Conservation (phyloP, 1,284 basidiomycete genomes). For the Marasmius fiardii region DNA sequence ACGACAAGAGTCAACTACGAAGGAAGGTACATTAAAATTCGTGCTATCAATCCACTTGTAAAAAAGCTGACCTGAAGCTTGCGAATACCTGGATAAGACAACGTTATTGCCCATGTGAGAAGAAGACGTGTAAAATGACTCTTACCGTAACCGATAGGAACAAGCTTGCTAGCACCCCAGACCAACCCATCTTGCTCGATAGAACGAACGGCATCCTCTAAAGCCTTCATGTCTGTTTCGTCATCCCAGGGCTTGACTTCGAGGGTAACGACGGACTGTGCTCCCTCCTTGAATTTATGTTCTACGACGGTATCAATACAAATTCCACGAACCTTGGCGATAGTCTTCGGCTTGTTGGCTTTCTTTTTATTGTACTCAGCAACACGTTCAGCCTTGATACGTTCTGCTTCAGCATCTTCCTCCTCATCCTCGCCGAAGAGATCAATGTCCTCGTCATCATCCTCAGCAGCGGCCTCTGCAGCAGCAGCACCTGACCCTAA, state of each 20-base stretch:
- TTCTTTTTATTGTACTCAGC: conserved; percentile 94
- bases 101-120: conserved; percentile 3
- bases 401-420: conserved; percentile 91
- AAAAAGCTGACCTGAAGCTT: conserved; percentile 81
- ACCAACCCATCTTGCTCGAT: conserved; percentile 91
- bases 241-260: conserved; percentile 99
- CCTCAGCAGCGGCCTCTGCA: conserved; percentile 53
- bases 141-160: conserved; percentile 87
- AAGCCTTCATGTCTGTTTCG: conserved; percentile 92
- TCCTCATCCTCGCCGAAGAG: conserved; percentile 93
- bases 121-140: conserved; percentile 1
- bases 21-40: neutral
- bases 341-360: conserved; percentile 85
- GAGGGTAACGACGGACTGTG: conserved; percentile 88
- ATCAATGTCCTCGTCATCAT: conserved; percentile 91
- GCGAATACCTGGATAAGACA: conserved; percentile 43
- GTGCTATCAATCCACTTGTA: neutral
- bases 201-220: conserved; percentile 84
- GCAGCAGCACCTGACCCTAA: conserved; percentile 44
- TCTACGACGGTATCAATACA: neutral
- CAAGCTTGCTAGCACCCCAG: conserved; percentile 91
- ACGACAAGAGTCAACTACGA: conserved; percentile 91
- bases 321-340: conserved; percentile 73
- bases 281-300: neutral
- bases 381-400: conserved; percentile 93